Evolutionary conservation across 768 basidiomycete species (phyloP).

Genomic region (Boletus eberwhitei): DNA sequence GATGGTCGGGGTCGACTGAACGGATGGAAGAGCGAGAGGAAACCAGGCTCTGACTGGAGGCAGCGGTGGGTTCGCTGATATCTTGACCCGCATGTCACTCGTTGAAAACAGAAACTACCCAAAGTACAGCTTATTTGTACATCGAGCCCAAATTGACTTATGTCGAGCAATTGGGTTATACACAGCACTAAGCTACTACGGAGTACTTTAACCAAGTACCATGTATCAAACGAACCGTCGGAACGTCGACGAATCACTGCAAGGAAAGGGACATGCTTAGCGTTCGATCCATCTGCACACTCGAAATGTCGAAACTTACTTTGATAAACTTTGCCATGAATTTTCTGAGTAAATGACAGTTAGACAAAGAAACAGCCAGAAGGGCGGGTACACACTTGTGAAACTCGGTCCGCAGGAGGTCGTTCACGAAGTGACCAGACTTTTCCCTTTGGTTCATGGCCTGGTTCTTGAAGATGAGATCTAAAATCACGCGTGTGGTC

Average conservation of each 20-base stretch:
- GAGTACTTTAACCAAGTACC: background rate
- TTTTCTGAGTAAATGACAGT: conserved; percentile 49
- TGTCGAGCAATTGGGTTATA: no score
- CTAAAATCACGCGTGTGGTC: conserved; percentile 37
- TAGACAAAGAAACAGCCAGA: conserved; percentile 7
- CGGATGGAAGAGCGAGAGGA: conserved; percentile 20
- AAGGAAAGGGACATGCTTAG: background rate
- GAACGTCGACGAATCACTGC: conserved; percentile 5
- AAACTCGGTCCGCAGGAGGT: conserved; percentile 89
- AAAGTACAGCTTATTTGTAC: background rate
- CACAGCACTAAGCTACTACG: background rate
- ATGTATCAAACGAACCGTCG: background rate
- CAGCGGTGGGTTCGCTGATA: conserved; percentile 47
- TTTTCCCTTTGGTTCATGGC: conserved; percentile 67
- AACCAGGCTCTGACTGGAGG: conserved; percentile 54
- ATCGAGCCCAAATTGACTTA: background rate
- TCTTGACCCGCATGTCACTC: conserved; percentile 43
- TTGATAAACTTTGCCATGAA: conserved; percentile 94
- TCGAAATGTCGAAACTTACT: conserved; percentile 35
- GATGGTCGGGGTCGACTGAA: conserved; percentile 5
- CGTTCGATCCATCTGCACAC: background rate
- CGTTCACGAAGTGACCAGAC: conserved; percentile 87
- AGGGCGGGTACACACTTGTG: conserved; percentile 65
- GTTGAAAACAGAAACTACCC: background rate
- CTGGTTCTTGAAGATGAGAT: conserved; percentile 99